phyloP scores from a whole-genome alignment of 257 asterid species.

The Mitragyna speciosa region DNA sequence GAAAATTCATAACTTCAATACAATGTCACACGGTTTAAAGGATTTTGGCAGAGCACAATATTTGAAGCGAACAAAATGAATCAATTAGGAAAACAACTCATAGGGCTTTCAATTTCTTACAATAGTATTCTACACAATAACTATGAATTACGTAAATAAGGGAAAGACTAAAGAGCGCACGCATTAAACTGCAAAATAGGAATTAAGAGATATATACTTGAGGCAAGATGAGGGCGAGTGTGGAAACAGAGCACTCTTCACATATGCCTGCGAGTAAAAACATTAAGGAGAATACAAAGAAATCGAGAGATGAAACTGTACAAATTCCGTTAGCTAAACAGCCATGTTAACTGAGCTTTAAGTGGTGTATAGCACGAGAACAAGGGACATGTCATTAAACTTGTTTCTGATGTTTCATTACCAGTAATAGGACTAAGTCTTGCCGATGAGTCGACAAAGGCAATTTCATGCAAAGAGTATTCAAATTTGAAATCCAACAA shows the following conservation, averaged over 20 bases:
- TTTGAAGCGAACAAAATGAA: not conserved
- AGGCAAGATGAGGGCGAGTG: constrained; percentile 87
- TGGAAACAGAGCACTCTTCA: constrained; percentile 69
- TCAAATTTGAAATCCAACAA: not conserved
- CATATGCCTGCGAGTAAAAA: constrained; percentile 59
- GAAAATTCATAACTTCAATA: not conserved
- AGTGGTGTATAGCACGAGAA: not conserved
- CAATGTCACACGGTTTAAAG: not conserved
- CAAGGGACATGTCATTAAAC: not conserved
- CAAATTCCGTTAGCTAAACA: not conserved
- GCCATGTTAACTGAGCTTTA: not conserved
- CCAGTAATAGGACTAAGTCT: not conserved
- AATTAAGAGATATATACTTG: constrained; percentile 46
- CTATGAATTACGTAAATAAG: not conserved
- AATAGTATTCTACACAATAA: not conserved
- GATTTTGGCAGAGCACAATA: not conserved
- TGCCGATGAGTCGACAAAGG: not conserved
- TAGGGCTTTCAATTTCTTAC: not conserved
- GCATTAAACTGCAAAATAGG: not conserved
- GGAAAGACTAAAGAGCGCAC: not conserved
- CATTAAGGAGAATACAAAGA: not conserved
- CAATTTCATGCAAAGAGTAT: not conserved
- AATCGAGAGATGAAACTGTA: not conserved
- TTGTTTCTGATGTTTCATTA: not conserved
- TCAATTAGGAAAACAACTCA: not conserved